Conservation (phyloP, 2,329 filamentous ascomycete genomes). For the Geosmithia flava region DNA sequence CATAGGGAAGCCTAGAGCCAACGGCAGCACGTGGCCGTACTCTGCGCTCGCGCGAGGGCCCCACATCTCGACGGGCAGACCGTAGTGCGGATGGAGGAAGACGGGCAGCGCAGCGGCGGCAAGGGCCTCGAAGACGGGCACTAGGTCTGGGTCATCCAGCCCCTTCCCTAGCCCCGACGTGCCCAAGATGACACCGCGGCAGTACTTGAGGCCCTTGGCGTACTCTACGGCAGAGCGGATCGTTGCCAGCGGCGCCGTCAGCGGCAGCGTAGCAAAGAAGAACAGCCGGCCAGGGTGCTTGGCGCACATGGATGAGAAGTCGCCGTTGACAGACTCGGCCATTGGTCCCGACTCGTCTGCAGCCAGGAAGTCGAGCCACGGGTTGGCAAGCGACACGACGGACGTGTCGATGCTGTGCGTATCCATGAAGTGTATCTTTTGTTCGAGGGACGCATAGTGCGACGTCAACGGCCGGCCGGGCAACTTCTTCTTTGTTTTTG, state of each 20-base stretch:
- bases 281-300: constrained; percentile 56
- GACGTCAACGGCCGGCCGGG: constrained; percentile 73
- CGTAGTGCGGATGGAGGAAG: constrained; percentile 89
- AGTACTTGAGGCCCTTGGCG: constrained; percentile 48
- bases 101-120: constrained; percentile 52
- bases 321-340: constrained; percentile 60
- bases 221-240: constrained; percentile 55
- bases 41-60: constrained; percentile 53
- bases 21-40: constrained; percentile 78
- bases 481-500: constrained; percentile 22
- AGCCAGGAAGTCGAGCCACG: constrained; percentile 79
- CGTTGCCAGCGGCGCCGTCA: constrained; percentile 51
- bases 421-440: constrained; percentile 84
- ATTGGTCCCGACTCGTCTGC: constrained; percentile 47
- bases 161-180: constrained; percentile 71
- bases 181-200: constrained; percentile 79
- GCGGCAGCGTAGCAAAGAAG: constrained; percentile 71
- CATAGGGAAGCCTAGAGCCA: constrained; percentile 79
- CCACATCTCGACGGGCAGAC: constrained; percentile 68
- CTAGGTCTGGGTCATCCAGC: constrained; percentile 62
- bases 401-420: constrained; percentile 70
- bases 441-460: constrained; percentile 67
- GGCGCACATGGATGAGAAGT: constrained; percentile 62
- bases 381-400: constrained; percentile 82
- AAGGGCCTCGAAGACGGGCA: constrained; percentile 61